Base-by-base conservation (phyloP, 805 yeast genomes). In the Yamadazyma insecticola region DNA sequence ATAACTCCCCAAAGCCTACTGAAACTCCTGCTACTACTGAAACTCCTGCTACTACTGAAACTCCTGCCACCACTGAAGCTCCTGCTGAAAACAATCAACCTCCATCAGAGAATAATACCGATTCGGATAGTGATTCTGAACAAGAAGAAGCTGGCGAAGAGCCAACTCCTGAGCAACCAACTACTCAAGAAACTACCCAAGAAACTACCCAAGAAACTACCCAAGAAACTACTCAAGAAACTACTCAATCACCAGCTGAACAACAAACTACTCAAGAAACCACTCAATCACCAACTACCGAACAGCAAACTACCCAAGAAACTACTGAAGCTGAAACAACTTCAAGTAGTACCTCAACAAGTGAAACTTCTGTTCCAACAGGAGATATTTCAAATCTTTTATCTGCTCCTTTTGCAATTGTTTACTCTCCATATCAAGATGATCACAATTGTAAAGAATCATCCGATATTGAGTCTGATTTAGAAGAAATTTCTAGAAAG, bases 391-490 rank as follows among this genome's bases (percentile, higher is more conserved):
- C n/a, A n/a, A n/a, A n/a, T n/a, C n/a, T n/a, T n/a, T 43, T 63
- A 16, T 32, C 57, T 12, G 49, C 71, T 16, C 90, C 90, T 44
- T 54, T 63, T 21, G 72, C 76, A 13, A 67, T 83, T 35, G 89
- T 77, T 22, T 83, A 83, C 63, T 77, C 86, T 16, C 97, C 97
- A 24, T 89, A 86, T 63, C 68, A 71, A 35, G 56, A 75, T 49
- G 79, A 75, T 50, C 74, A 80, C 20, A 41, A 73, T 2, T 88
- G 97, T 63, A 88, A 85, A 52, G 65, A 62, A 37, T 57, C 68
- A 26, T 60, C 50, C 33, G 51, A 72, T 10, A 83, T 89, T 26
- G 37, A 55, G 28, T 39, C 60, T 14, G 96, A 89, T 55, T 64
- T 89, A 37, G 43, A 62, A 18, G 47, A 60, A 37, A 83, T 89